Evolutionary conservation across 2,329 filamentous ascomycete genomes (phyloP).

Genomic region (Monosporascus sp.): DNA sequence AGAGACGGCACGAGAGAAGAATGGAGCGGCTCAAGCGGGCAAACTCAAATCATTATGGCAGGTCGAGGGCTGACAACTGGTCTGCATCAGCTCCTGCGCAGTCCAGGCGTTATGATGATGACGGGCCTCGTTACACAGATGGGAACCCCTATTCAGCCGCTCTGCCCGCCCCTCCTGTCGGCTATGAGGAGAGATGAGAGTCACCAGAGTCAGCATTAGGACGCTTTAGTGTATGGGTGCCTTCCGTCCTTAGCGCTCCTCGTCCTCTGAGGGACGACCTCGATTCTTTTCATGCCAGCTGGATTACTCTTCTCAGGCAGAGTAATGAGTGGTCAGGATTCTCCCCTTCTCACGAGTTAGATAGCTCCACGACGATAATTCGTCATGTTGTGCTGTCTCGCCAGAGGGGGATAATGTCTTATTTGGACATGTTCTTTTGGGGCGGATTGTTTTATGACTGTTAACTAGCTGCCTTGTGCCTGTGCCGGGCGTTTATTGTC

Average conservation of each 20-base stretch:
- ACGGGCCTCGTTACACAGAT: slow-evolving; percentile 42
- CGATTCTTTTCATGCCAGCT: too few species aligned
- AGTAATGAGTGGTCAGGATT: background rate
- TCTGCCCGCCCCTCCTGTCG: slow-evolving; percentile 37
- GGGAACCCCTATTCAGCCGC: slow-evolving; percentile 41
- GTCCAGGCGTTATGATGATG: slow-evolving; percentile 34
- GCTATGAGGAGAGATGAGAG: slow-evolving; percentile 32
- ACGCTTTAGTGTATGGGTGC: background rate
- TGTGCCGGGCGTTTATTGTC: slow-evolving; percentile 2
- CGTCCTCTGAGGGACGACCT: background rate
- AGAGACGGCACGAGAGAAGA: slow-evolving; percentile 43
- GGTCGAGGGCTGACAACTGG: slow-evolving; percentile 41
- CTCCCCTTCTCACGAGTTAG: background rate
- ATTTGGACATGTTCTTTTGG: background rate
- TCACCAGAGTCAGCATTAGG: background rate
- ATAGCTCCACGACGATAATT: background rate
- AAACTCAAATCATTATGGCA: slow-evolving; percentile 25
- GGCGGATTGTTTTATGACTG: background rate
- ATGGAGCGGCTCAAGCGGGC: slow-evolving; percentile 30
- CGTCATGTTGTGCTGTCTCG: background rate
- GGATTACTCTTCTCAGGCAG: too few species aligned
- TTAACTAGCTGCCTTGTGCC: slow-evolving; percentile 10
- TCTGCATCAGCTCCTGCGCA: slow-evolving; percentile 35
- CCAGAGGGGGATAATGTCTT: background rate
- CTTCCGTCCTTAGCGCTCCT: background rate